Base-by-base conservation (phyloP, 208 protist species). In the Crithidia bombi region DNA sequence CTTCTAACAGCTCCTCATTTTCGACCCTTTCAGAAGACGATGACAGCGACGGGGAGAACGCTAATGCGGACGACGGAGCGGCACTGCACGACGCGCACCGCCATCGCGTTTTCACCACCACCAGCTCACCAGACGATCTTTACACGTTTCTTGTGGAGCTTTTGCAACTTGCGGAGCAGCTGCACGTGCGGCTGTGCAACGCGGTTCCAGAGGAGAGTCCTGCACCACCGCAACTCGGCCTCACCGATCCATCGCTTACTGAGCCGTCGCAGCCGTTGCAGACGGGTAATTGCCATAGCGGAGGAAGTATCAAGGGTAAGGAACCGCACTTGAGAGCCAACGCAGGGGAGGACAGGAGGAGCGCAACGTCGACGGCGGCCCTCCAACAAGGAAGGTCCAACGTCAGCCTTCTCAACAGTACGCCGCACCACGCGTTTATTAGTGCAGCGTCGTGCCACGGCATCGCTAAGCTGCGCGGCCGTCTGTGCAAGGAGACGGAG, bases 401-500 rank as follows among this genome's bases (percentile, higher is more conserved):
- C 5, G 1, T 19, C 4, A 35, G 28, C 9, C 26, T 2, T 5
- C 28, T n/a, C 28, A 32, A 38, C 32, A 41, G 52, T 19, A 7
- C 23, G 10, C 52, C 15, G 2, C 17, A 57, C 19, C 52, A 39
- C 23, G 26, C 28, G 3, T 44, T 47, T 41, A 57, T 57, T 17
- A 10, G 39, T 21, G 35, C 6, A 19, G 30, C 58, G 21, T 14
- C 32, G n/a, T 69, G 44, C 49, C 21, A 46, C 15, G 79, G 79
- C 25, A 19, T 65, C 1, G 61, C 59, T 0, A 80, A 81, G 54
- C 63, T 85, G 38, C 64, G 54, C 9, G 41, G 54, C 12, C 69
- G 79, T 14, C 58, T 85, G 33, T 23, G 62, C 3, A 73, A 50
- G 19, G 79, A 85, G 50, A 49, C 32, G 10, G 49, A 57, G 0